Percentiles rank a stretch among this genome's conserved stretches.
Evolutionary conservation across 371 early-diverging fungal genomes (phyloP).

Genomic region (Fennellomyces sp.): DNA sequence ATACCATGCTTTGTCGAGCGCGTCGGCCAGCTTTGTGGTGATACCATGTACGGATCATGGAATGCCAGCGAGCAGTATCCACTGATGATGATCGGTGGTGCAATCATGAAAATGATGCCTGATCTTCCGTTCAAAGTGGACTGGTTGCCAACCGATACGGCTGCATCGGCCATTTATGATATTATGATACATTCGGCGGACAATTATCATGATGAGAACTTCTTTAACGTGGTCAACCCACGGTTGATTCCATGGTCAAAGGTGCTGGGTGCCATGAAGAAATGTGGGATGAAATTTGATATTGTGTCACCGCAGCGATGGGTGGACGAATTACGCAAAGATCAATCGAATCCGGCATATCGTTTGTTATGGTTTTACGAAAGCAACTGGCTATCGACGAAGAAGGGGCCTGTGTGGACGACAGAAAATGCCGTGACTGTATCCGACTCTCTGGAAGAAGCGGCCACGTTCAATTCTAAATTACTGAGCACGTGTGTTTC

Average conservation of each 20-base stretch:
- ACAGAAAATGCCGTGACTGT: too few relatives aligned
- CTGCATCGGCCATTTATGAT: constrained; percentile 31
- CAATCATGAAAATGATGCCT: constrained; percentile 28
- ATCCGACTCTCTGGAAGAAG: too few relatives aligned
- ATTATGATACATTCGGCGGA: constrained; percentile 26
- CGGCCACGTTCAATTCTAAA: too few relatives aligned
- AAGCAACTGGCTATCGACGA: background rate
- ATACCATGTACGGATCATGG: constrained; percentile 42
- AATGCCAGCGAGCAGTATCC: constrained; percentile 44
- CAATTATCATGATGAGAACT: background rate
- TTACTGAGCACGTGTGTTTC: too few relatives aligned
- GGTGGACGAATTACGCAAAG: constrained; percentile 24
- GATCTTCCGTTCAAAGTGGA: constrained; percentile 21
- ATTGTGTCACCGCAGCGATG: constrained; percentile 24
- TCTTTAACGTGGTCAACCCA: constrained; percentile 43
- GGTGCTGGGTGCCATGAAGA: constrained; percentile 23
- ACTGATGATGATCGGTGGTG: constrained; percentile 34
- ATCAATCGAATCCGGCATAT: constrained; percentile 36
- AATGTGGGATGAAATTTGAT: constrained; percentile 32
- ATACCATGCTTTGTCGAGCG: constrained; percentile 40
- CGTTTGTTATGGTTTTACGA: constrained; percentile 30
- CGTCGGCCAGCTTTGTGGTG: constrained; percentile 46
- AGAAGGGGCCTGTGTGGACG: too few relatives aligned
- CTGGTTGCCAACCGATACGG: constrained; percentile 36
- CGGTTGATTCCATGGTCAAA: constrained; percentile 19